These are phyloP conservation scores for Termitomyces sp. DNA, from an alignment of 768 basidiomycete genomes.

Conservation along the genomic window DNA sequence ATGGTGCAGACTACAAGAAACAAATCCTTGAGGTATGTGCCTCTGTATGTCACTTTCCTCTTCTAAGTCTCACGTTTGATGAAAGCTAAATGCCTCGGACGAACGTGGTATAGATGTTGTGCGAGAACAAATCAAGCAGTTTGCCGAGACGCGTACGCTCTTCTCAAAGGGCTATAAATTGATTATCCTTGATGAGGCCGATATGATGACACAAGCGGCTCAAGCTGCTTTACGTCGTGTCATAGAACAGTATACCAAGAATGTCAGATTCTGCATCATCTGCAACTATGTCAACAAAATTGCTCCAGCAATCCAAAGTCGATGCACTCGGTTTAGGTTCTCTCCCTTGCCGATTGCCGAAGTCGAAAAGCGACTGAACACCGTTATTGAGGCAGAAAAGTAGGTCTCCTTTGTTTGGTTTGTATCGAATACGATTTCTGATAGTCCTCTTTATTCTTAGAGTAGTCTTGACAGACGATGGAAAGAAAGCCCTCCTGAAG, in stretches of 20 bases:
- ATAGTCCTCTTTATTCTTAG: conserved; percentile 33
- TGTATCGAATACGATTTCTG: background rate
- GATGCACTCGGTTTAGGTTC: conserved; percentile 96
- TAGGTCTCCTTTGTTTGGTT: conserved; percentile 27
- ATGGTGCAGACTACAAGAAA: conserved; percentile 79
- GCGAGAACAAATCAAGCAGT: conserved; percentile 97
- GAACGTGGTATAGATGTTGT: conserved; percentile 99
- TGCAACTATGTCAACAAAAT: conserved; percentile 99
- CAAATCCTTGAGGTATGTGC: conserved; percentile 84
- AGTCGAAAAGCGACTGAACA: conserved; percentile 76
- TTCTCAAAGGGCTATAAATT: conserved; percentile 94
- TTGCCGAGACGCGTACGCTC: conserved; percentile 91
- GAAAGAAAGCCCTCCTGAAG: conserved; percentile 84
- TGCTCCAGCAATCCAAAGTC: conserved; percentile 95
- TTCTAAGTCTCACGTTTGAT: background rate
- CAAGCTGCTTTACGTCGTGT: conserved; percentile 95
- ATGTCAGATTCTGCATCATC: conserved; percentile 98
- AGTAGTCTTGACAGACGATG: conserved; percentile 81
- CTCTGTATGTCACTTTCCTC: background rate
- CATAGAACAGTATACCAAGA: conserved; percentile 98
- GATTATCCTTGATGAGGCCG: conserved; percentile 98
- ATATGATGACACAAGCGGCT: conserved; percentile 99
- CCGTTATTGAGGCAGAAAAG: conserved; percentile 82
- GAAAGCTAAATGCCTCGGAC: conserved; percentile 92
- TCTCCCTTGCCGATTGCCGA: conserved; percentile 83